Evolutionary conservation across 2,329 filamentous ascomycete genomes (phyloP), one percentile per base, ranked within the genome.

Genomic region (Sporothrix sp.): DNA sequence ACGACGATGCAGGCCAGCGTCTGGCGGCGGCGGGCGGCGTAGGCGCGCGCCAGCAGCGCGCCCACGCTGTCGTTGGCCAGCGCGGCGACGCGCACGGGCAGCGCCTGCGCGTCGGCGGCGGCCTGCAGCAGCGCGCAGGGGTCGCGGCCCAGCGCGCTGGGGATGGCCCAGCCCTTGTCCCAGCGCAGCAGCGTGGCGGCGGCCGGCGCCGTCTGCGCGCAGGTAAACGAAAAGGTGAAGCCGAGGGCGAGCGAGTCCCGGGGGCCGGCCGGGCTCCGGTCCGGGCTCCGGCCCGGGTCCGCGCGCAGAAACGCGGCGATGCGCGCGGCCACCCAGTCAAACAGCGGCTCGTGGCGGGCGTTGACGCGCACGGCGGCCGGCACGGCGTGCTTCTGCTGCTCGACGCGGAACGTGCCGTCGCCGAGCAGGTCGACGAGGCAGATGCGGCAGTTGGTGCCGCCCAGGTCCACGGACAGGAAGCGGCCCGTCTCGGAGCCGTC

Each of bases 101-200:
- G 78, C 51, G 79, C 73, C 30, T 95, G 79, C 55, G 80, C 80
- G 68, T 97, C 87, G 60, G 97, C 87, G 66, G 95, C 91, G 16
- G 73, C 71, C 68, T 98, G 93, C 33, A 98, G 76, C 56, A 98
- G 71, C 37, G 80, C 82, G 66, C 91, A 97, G 25, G 97, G 90
- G 66, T 98, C 93, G 66, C 95, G 85, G 59, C 91, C 91, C 50
- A 98, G 68, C 1, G 90, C 87, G 63, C 96, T 90, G 9, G 82
- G 79, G 57, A 98, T 96, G 64, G 96, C 87, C 65, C 96, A 98
- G 48, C 91, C 93, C 72, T 98, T 98, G 53, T 93, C 97, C 93
- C 93, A 98, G 59, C 90, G 82, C 67, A 96, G 90, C 46, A 97
- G 75, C 47, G 83, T 85, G 52, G 93, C 91, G 68, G 87, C 89